Percentiles rank a stretch among this genome's conserved stretches.
These are phyloP conservation scores for Chaetomium olivaceum DNA, from an alignment of 2,329 filamentous ascomycete species.

Conservation along the genomic window DNA sequence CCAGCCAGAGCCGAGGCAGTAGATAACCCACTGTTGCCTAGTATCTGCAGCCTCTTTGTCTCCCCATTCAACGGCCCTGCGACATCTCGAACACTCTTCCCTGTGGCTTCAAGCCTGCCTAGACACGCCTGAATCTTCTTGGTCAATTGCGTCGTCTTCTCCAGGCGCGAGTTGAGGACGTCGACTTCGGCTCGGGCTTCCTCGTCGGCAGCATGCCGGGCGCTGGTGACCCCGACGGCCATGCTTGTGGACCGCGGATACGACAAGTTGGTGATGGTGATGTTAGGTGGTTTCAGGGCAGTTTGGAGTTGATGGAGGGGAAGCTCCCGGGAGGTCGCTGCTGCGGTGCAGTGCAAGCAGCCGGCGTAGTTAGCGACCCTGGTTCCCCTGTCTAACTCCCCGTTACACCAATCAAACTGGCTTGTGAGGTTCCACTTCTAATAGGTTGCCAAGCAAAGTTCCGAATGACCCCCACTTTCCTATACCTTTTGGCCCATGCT, in stretches of 20 bases:
- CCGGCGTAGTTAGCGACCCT: neutral
- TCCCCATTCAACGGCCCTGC: constrained; percentile 91
- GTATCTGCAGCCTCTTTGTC: constrained; percentile 83
- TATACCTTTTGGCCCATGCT: neutral
- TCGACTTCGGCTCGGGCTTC: constrained; percentile 70
- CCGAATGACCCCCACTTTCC: neutral
- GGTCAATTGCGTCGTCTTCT: constrained; percentile 89
- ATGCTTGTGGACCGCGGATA: constrained; percentile 39
- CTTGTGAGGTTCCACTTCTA: neutral
- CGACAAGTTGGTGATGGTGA: constrained; percentile 1
- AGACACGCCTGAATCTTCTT: constrained; percentile 94
- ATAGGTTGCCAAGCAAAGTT: neutral
- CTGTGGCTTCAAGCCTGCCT: constrained; percentile 79
- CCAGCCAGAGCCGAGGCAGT: too few relatives aligned
- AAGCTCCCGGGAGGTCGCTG: neutral
- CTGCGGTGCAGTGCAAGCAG: constrained; percentile 5
- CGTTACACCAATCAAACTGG: neutral
- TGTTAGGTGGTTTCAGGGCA: neutral
- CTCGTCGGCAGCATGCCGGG: constrained; percentile 59
- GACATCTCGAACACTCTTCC: constrained; percentile 87
- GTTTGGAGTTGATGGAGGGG: constrained; percentile 3
- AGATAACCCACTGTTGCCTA: constrained; percentile 68
- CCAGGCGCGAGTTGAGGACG: constrained; percentile 71
- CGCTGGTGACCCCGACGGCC: constrained; percentile 52
- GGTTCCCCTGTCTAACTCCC: constrained; percentile 1